phyloP scores from a whole-genome alignment of 78 protist genomes.

The Mastigamoeba balamuthi region DNA sequence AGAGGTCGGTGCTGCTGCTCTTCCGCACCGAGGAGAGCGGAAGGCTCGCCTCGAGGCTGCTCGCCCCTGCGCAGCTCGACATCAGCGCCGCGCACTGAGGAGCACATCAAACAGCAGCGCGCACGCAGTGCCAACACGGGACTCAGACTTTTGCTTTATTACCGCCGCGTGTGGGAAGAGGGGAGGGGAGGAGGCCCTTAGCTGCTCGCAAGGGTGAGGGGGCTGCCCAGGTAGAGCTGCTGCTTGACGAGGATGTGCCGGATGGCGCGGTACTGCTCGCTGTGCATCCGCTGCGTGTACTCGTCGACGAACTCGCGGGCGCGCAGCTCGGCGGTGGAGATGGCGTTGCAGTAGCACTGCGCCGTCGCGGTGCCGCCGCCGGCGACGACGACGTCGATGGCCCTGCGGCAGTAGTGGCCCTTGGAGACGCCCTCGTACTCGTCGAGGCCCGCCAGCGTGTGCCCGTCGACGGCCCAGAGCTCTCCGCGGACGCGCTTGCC shows the following conservation, averaged over 20 bases:
- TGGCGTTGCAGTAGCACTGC: neutral
- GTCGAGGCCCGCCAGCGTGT: slow-evolving; percentile 7
- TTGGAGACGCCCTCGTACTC: slow-evolving; percentile 11
- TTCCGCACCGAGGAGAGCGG: no score
- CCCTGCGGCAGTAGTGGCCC: neutral
- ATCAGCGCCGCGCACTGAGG: no score
- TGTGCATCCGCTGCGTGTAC: neutral
- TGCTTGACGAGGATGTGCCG: slow-evolving; percentile 14
- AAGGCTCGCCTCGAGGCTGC: no score
- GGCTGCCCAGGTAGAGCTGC: neutral
- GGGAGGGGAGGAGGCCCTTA: neutral
- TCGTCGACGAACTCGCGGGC: neutral
- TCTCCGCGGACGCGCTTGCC: neutral
- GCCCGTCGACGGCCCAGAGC: neutral
- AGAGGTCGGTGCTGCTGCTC: no score
- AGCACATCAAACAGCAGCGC: no score
- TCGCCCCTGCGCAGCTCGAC: no score
- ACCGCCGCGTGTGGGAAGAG: no score
- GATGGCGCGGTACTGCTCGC: neutral
- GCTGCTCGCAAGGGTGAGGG: neutral
- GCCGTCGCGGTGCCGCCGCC: neutral
- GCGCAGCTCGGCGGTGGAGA: neutral
- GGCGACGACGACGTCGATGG: neutral
- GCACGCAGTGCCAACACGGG: no score
- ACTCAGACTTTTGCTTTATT: no score